These are phyloP conservation scores for Fomitopsis palustris DNA, from an alignment of 1,284 basidiomycete genomes.

Conservation along the genomic window DNA sequence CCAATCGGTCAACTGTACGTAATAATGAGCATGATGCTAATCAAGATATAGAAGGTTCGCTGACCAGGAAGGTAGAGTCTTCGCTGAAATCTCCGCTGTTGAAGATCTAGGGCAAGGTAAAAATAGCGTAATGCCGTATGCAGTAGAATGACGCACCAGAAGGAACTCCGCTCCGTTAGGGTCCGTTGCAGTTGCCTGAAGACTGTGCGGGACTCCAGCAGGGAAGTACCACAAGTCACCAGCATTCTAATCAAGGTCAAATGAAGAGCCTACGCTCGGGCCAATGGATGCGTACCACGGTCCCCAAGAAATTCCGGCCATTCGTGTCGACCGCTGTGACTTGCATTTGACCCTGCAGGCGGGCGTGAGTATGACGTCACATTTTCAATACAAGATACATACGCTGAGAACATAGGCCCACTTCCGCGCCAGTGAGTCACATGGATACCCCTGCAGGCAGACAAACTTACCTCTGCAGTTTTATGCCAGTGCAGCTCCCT, in stretches of 20 bases:
- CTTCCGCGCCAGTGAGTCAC: constrained; percentile 24
- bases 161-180: constrained; percentile 67
- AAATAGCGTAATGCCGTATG: background rate
- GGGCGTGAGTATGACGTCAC: background rate
- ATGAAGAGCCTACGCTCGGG: too few relatives aligned
- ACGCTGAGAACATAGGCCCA: constrained; percentile 67
- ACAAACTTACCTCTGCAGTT: constrained; percentile 49
- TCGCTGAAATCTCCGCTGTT: constrained; percentile 64
- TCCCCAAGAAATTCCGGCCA: constrained; percentile 60
- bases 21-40: background rate
- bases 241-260: too few relatives aligned
- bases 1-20: constrained; percentile 57
- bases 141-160: constrained; percentile 39
- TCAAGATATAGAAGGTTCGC: background rate
- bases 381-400: constrained; percentile 4
- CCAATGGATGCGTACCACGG: constrained; percentile 29
- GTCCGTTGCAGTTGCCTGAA: constrained; percentile 58
- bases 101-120: constrained; percentile 43
- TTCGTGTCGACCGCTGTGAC: constrained; percentile 57
- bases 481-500: constrained; percentile 76
- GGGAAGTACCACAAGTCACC: constrained; percentile 66
- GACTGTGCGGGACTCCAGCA: constrained; percentile 48
- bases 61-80: constrained; percentile 63
- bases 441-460: background rate
- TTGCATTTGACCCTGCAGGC: constrained; percentile 53